phyloP scores from a whole-genome alignment of 768 basidiomycete species.

The Hygrocybe coccinea region DNA sequence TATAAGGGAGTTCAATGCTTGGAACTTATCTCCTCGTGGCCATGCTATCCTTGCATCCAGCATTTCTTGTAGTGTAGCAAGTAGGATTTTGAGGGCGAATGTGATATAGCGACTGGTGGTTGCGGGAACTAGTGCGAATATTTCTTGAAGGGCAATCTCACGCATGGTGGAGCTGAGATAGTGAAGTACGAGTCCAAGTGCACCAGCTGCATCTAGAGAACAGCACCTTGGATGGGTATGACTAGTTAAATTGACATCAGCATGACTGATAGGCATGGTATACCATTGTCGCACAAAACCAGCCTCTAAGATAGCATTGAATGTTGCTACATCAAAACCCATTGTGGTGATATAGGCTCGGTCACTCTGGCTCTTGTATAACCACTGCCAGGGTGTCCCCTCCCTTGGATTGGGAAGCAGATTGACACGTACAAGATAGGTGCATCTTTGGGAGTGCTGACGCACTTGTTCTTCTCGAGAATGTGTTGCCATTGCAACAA shows the following conservation, averaged over 20 bases:
- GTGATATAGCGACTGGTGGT: constrained; percentile 33
- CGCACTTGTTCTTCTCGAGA: too few species aligned
- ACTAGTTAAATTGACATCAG: constrained; percentile 18
- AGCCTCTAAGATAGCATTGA: constrained; percentile 26
- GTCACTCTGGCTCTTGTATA: constrained; percentile 30
- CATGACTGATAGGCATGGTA: constrained; percentile 26
- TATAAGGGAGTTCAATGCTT: constrained; percentile 24
- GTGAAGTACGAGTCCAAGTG: constrained; percentile 39
- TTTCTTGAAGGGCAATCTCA: constrained; percentile 38
- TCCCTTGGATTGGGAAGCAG: constrained; percentile 31
- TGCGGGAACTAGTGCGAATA: constrained; percentile 41
- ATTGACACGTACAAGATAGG: constrained; percentile 30
- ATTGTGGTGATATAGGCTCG: constrained; percentile 43
- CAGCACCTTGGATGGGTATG: constrained; percentile 20
- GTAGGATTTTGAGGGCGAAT: constrained; percentile 31
- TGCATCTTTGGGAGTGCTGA: too few species aligned
- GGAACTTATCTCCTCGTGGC: constrained; percentile 27
- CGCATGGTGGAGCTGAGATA: constrained; percentile 39
- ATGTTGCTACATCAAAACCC: constrained; percentile 38
- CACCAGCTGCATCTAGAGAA: constrained; percentile 39
- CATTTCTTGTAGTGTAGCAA: constrained; percentile 23
- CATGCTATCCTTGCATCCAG: constrained; percentile 27
- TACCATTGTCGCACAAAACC: constrained; percentile 31
- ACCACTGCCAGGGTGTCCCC: constrained; percentile 34
- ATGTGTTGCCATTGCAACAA: too few species aligned